These are phyloP conservation scores for Zasmidium citrigriseum DNA, from an alignment of 2,329 filamentous ascomycete species.

Conservation along the genomic window DNA sequence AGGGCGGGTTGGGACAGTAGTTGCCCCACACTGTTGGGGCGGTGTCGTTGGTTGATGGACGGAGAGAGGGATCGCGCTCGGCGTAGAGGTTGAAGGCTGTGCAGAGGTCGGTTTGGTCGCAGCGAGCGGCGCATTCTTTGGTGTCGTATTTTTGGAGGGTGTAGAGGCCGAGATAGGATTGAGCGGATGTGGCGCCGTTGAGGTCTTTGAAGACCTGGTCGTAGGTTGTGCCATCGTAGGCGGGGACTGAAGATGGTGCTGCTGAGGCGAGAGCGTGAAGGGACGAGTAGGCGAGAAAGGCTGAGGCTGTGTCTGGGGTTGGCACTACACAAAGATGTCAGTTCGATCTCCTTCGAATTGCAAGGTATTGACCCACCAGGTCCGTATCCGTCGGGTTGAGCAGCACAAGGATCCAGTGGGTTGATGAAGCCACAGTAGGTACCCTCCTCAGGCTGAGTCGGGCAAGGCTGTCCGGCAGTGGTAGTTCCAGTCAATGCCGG, in stretches of 20 bases:
- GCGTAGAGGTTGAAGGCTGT: constrained; percentile 26
- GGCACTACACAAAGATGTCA: neutral
- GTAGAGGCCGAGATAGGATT: constrained; percentile 27
- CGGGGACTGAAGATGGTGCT: constrained; percentile 22
- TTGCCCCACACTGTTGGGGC: constrained; percentile 24
- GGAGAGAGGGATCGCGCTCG: constrained; percentile 27
- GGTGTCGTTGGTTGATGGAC: constrained; percentile 26
- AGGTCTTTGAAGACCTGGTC: constrained; percentile 26
- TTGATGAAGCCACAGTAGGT: constrained; percentile 41
- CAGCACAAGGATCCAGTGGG: constrained; percentile 38
- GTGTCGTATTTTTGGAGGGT: constrained; percentile 26
- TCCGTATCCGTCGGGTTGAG: constrained; percentile 38
- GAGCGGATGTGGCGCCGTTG: constrained; percentile 17
- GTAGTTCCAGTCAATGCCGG: constrained; percentile 22
- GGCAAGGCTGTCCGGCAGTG: constrained; percentile 27
- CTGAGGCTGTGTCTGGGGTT: constrained; percentile 23
- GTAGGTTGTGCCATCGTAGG: constrained; percentile 14
- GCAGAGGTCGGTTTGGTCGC: constrained; percentile 24
- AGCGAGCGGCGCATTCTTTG: constrained; percentile 22
- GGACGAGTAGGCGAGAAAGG: constrained; percentile 25
- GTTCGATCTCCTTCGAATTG: no score
- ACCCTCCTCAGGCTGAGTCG: constrained; percentile 33
- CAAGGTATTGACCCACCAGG: constrained; percentile 20
- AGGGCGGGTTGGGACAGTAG: constrained; percentile 29
- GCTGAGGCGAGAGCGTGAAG: constrained; percentile 14